phyloP scores from a whole-genome alignment of 345 rosid species.

The Moricandia arvensis region DNA sequence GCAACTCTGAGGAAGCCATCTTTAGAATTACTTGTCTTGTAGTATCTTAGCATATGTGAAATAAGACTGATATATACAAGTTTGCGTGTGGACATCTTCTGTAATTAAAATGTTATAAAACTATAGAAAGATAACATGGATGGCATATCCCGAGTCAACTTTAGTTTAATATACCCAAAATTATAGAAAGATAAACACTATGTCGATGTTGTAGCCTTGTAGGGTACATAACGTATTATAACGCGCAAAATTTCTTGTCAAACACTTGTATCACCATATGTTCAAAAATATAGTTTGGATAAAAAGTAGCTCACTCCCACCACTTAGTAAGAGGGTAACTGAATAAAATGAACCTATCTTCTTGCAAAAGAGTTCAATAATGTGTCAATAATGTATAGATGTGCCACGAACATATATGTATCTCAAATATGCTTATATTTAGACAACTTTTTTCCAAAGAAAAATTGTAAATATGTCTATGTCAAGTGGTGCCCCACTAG shows the following conservation, averaged over 20 bases:
- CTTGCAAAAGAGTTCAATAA: neutral
- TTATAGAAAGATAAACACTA: neutral
- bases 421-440: neutral
- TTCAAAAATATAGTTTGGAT: neutral
- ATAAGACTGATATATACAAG: neutral
- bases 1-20: constrained; percentile 16
- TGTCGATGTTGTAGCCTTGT: neutral
- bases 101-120: neutral
- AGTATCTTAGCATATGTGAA: neutral
- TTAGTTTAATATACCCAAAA: constrained; percentile 11
- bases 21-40: neutral
- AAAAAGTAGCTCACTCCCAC: neutral
- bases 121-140: neutral
- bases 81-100: constrained; percentile 7
- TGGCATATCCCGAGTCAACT: constrained; percentile 12
- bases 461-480: neutral
- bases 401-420: neutral
- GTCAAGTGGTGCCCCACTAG: neutral
- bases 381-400: neutral
- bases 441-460: neutral
- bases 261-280: neutral
- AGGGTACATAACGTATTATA: neutral
- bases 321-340: neutral
- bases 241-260: neutral
- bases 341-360: neutral